Conservation (phyloP, 441 rosid species). For the Mallotus repandus region DNA sequence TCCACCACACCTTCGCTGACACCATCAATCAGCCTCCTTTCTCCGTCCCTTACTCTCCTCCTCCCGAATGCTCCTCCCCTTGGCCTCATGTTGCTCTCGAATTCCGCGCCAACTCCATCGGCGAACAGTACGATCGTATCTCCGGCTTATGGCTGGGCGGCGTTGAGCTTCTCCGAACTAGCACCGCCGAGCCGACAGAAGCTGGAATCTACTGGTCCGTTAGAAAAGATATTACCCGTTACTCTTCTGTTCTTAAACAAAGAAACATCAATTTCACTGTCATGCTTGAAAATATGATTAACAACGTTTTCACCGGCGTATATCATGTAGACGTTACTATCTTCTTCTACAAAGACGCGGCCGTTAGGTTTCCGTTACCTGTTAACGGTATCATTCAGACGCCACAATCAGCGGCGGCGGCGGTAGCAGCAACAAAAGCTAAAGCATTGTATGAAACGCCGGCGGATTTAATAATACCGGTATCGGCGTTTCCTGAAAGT, state of each 20-base stretch:
- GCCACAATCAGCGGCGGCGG: no score
- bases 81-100: slow-evolving; percentile 64
- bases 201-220: slow-evolving; percentile 71
- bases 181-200: slow-evolving; percentile 74
- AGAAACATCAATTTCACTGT: slow-evolving; percentile 47
- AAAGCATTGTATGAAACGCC: slow-evolving; percentile 37
- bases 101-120: slow-evolving; percentile 49
- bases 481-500: slow-evolving; percentile 32
- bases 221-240: slow-evolving; percentile 70
- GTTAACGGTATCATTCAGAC: no score
- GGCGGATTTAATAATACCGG: slow-evolving; percentile 63
- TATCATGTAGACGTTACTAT: slow-evolving; percentile 64
- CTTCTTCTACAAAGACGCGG: slow-evolving; percentile 43
- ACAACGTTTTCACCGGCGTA: slow-evolving; percentile 68
- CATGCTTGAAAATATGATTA: slow-evolving; percentile 84
- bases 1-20: slow-evolving; percentile 76
- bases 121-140: slow-evolving; percentile 75
- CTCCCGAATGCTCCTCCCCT: slow-evolving; percentile 52
- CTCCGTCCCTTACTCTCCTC: slow-evolving; percentile 59
- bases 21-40: slow-evolving; percentile 65
- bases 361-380: slow-evolving; percentile 24
- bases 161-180: slow-evolving; percentile 78
- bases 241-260: slow-evolving; percentile 51
- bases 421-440: neutral
- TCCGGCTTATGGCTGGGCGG: slow-evolving; percentile 81